A percentile compares a stretch with the other conserved stretches of the same genome.
phyloP scores from a whole-genome alignment of 139 green algal species.

The Zygnema circumcarinatum region DNA sequence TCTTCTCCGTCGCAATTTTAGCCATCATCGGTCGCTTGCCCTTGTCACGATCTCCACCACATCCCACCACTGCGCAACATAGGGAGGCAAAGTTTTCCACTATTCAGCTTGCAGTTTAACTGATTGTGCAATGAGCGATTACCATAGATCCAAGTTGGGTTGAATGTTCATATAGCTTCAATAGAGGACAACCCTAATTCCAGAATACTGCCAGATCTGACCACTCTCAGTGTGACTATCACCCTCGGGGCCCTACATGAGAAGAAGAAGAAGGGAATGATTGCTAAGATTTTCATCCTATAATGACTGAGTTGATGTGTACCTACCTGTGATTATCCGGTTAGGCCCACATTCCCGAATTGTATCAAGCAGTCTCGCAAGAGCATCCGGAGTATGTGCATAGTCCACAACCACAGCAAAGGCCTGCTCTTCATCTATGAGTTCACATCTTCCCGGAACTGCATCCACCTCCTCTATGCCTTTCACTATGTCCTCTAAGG shows the following conservation, averaged over 20 bases:
- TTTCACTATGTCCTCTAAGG: constrained; percentile 59
- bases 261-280: too few relatives aligned
- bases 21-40: constrained; percentile 79
- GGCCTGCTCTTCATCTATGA: constrained; percentile 88
- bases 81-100: too few relatives aligned
- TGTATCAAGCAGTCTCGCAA: constrained; percentile 72
- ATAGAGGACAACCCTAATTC: too few relatives aligned
- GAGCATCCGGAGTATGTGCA: constrained; percentile 80
- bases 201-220: too few relatives aligned
- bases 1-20: constrained; percentile 81
- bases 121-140: too few relatives aligned
- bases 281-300: too few relatives aligned
- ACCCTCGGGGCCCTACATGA: too few relatives aligned
- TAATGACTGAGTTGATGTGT: too few relatives aligned
- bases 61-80: constrained; percentile 85
- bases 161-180: too few relatives aligned
- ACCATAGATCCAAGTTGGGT: too few relatives aligned
- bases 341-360: constrained; percentile 65
- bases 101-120: too few relatives aligned
- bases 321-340: constrained; percentile 68
- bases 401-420: constrained; percentile 94
- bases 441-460: constrained; percentile 76
- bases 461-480: constrained; percentile 80
- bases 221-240: too few relatives aligned
- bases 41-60: constrained; percentile 71